Conservation (phyloP, 306 rosid species). For the Trichosanthes cucumerina region DNA sequence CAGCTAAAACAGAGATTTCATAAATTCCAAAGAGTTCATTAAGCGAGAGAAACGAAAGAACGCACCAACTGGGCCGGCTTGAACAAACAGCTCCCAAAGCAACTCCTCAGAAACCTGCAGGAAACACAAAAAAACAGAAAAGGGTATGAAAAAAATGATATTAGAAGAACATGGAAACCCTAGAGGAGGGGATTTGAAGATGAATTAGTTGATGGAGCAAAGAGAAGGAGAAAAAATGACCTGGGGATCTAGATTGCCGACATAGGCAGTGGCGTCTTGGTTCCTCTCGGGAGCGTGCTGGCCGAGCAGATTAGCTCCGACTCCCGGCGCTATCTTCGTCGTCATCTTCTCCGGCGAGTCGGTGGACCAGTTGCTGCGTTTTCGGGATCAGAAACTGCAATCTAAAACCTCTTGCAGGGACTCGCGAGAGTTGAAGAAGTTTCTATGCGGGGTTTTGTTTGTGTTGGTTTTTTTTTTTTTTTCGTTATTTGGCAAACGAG, state of each 20-base stretch:
- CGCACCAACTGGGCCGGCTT: constrained; percentile 58
- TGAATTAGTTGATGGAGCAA: not conserved
- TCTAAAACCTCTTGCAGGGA: not conserved
- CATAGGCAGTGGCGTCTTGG: constrained; percentile 97
- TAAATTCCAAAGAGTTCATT: not conserved
- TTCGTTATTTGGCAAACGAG: not conserved
- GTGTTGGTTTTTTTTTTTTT: not conserved
- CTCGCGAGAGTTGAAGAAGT: not conserved
- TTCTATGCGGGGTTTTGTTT: not conserved
- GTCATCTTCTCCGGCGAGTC: constrained; percentile 38
- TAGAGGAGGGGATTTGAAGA: not conserved
- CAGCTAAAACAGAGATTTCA: not conserved
- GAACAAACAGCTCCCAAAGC: constrained; percentile 55
- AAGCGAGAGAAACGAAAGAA: not conserved
- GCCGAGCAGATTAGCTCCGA: constrained; percentile 79
- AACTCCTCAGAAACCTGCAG: constrained; percentile 42
- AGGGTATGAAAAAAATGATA: not conserved
- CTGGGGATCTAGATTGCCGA: constrained; percentile 97
- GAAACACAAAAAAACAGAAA: not conserved
- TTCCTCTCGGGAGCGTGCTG: constrained; percentile 91
- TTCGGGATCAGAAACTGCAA: not conserved
- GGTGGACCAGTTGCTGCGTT: not conserved
- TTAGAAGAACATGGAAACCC: not conserved
- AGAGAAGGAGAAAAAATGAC: constrained; percentile 6
- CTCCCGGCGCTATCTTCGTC: constrained; percentile 94